A percentile compares a stretch with the other conserved stretches of the same genome.
phyloP scores from a whole-genome alignment of 1,139 yeast species.

The Yamadazyma atmosphaerica region DNA sequence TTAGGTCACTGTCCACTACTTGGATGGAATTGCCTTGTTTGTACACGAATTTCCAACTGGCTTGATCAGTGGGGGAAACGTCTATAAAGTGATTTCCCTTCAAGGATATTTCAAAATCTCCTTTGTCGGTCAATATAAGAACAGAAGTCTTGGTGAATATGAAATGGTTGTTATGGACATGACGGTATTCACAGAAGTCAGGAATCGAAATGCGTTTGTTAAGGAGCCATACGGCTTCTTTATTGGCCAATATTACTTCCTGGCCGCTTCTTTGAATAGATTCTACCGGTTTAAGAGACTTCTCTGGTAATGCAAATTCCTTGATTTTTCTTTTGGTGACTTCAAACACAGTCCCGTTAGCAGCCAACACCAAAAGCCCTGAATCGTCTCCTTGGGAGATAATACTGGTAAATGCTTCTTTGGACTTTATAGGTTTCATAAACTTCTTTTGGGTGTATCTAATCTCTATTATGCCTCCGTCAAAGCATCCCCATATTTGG shows the following conservation, averaged over 20 bases:
- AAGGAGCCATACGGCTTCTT: not conserved
- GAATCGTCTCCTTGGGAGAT: not conserved
- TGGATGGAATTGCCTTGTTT: constrained; percentile 10
- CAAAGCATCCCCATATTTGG: constrained; percentile 15
- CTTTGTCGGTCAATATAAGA: not conserved
- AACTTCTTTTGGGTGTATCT: constrained; percentile 6
- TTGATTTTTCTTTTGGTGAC: not conserved
- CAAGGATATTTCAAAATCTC: too few relatives aligned
- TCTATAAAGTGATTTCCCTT: constrained; percentile 5
- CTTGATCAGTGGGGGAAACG: constrained; percentile 4
- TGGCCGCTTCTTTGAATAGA: not conserved
- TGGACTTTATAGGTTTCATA: constrained; percentile 3
- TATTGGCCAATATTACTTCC: not conserved
- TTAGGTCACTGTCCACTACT: constrained; percentile 4
- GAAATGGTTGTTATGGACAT: not conserved
- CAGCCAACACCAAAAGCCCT: not conserved
- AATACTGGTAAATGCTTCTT: not conserved
- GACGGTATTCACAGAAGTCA: not conserved
- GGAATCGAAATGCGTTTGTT: not conserved
- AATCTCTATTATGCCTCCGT: constrained; percentile 15
- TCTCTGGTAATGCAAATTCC: not conserved
- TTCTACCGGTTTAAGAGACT: not conserved
- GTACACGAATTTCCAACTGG: constrained; percentile 8
- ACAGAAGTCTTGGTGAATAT: constrained; percentile 1
- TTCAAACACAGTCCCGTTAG: not conserved